Percentiles rank a stretch among this genome's conserved stretches.
Conservation (phyloP, 345 rosid genomes). For the Aegle marmelos region DNA sequence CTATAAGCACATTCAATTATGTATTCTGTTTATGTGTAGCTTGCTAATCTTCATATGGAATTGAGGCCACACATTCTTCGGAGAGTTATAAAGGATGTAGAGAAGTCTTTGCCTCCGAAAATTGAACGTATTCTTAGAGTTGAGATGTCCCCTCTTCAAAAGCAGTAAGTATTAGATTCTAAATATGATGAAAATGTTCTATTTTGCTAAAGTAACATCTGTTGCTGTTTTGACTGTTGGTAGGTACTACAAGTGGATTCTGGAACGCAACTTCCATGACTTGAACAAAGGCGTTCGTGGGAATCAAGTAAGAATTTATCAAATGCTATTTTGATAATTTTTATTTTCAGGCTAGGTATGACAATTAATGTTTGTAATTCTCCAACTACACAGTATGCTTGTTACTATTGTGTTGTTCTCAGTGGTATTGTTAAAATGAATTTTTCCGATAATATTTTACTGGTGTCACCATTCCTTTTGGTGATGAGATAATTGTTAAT, state of each 20-base stretch:
- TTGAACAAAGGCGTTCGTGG: slow-evolving; percentile 99
- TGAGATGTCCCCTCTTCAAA: slow-evolving; percentile 99
- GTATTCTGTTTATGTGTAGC: slow-evolving; percentile 45
- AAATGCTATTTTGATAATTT: slow-evolving; percentile 13
- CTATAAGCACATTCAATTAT: neutral
- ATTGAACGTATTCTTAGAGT: slow-evolving; percentile 98
- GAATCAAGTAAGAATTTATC: slow-evolving; percentile 71
- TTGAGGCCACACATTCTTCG: slow-evolving; percentile 97
- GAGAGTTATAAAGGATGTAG: slow-evolving; percentile 98
- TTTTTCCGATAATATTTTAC: neutral
- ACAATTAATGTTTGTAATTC: neutral
- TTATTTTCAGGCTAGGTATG: neutral
- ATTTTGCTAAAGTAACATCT: neutral
- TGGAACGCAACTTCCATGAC: slow-evolving; percentile 98
- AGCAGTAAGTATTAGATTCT: slow-evolving; percentile 58
- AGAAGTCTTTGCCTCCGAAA: slow-evolving; percentile 98
- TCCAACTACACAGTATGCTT: neutral
- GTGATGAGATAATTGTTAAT: neutral
- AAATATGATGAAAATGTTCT: neutral
- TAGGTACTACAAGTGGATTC: slow-evolving; percentile 99
- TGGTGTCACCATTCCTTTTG: neutral
- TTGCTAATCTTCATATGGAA: slow-evolving; percentile 95
- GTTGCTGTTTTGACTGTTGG: slow-evolving; percentile 13
- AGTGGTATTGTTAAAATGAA: neutral
- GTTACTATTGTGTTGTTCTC: neutral